Evolutionary conservation across 768 basidiomycete species (phyloP).

Genomic region (Boletus huronensis): DNA sequence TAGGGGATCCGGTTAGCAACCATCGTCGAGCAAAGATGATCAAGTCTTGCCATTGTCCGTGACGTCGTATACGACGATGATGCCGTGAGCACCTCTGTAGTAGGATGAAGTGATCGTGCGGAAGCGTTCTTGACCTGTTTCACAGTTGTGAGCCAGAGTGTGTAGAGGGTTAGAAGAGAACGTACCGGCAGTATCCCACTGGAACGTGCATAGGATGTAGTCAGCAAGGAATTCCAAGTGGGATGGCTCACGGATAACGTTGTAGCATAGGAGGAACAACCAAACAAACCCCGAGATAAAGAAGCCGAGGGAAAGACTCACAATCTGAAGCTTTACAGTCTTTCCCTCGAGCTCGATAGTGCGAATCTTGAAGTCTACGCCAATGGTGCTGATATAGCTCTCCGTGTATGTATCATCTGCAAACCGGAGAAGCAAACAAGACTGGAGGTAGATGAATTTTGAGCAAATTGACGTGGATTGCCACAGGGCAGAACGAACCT

Average conservation of each 20-base stretch:
- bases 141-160: conserved; percentile 2
- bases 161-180: neutral
- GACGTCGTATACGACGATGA: conserved; percentile 98
- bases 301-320: conserved; percentile 41
- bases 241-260: neutral
- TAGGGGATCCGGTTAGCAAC: conserved; percentile 31
- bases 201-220: conserved; percentile 15
- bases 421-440: conserved; percentile 87
- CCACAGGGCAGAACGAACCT: conserved; percentile 45
- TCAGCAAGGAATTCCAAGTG: conserved; percentile 8
- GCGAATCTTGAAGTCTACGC: conserved; percentile 98
- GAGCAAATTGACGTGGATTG: conserved; percentile 20
- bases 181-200: conserved; percentile 96
- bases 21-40: neutral
- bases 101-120: conserved; percentile 99
- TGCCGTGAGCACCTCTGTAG: conserved; percentile 98
- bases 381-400: conserved; percentile 96
- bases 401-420: conserved; percentile 98
- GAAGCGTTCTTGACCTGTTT: conserved; percentile 91
- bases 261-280: neutral
- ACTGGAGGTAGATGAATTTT: conserved; percentile 49
- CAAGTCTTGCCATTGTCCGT: conserved; percentile 75
- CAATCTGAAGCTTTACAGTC: conserved; percentile 98
- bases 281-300: neutral
- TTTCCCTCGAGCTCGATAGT: conserved; percentile 99